Percentiles rank a stretch among this genome's conserved stretches.
Conservation (phyloP, 2,329 filamentous ascomycete species). For the Sporothrix schenckii region DNA sequence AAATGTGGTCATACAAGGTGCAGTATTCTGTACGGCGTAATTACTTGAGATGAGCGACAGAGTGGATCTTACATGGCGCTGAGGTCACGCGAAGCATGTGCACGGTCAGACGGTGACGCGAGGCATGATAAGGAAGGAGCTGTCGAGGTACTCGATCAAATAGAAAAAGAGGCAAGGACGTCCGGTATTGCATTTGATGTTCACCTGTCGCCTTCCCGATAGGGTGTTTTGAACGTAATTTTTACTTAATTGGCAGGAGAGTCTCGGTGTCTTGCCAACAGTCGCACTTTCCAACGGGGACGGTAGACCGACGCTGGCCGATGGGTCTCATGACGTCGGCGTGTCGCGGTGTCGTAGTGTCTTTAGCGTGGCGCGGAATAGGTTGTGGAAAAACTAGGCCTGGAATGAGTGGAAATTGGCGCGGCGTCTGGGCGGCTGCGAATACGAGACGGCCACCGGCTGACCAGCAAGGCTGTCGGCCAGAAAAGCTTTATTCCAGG, state of each 20-base stretch:
- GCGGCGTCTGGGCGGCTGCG: constrained; percentile 10
- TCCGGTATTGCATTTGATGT: neutral
- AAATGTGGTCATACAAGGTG: neutral
- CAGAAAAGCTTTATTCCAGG: neutral
- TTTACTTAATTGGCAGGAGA: neutral
- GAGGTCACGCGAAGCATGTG: constrained; percentile 17
- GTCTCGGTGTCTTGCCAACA: neutral
- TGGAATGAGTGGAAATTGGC: constrained; percentile 3
- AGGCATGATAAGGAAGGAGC: constrained; percentile 20
- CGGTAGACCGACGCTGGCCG: constrained; percentile 15
- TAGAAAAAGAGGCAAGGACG: neutral
- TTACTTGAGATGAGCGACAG: neutral
- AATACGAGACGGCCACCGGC: constrained; percentile 6
- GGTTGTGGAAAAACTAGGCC: neutral
- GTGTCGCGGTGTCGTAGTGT: neutral
- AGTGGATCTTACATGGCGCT: neutral
- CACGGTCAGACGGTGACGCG: neutral
- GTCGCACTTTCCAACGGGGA: neutral
- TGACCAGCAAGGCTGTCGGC: constrained; percentile 7
- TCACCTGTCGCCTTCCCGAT: constrained; percentile 6
- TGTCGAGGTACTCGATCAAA: neutral
- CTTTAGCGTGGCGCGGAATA: neutral
- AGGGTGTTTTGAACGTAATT: constrained; percentile 1
- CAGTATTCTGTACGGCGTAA: too few species aligned
- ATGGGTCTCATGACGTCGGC: constrained; percentile 10